Conservation (phyloP, 2,329 filamentous ascomycete species). For the Tolypocladium ophioglossoides region DNA sequence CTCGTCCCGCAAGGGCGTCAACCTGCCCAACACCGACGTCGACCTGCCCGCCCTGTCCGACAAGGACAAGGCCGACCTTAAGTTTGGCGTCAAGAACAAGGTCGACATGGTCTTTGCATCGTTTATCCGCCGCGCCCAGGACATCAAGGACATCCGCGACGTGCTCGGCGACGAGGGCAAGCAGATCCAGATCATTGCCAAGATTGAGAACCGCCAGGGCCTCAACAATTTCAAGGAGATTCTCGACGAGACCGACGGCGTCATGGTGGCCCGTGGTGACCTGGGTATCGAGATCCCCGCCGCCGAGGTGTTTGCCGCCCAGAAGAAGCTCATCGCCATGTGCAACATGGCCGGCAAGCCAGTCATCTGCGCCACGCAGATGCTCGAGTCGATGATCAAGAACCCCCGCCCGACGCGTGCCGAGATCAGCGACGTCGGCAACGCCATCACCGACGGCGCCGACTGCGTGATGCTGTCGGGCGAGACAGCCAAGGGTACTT, state of each 20-base stretch:
- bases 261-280: slow-evolving; percentile 99
- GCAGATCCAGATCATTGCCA: slow-evolving; percentile 98
- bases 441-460: slow-evolving; percentile 92
- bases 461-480: slow-evolving; percentile 99
- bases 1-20: slow-evolving; percentile 98
- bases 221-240: slow-evolving; percentile 99
- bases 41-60: slow-evolving; percentile 94
- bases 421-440: slow-evolving; percentile 97
- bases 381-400: slow-evolving; percentile 99
- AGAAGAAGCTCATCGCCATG: slow-evolving; percentile 99
- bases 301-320: slow-evolving; percentile 95
- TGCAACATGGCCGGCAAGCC: slow-evolving; percentile 99
- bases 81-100: slow-evolving; percentile 94
- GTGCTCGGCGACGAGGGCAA: slow-evolving; percentile 86
- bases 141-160: slow-evolving; percentile 85
- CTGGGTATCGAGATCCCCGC: slow-evolving; percentile 94
- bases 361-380: slow-evolving; percentile 97
- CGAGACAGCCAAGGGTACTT: slow-evolving; percentile 96
- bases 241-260: slow-evolving; percentile 88
- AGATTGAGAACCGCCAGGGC: slow-evolving; percentile 99
- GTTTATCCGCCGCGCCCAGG: slow-evolving; percentile 89
- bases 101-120: slow-evolving; percentile 99
- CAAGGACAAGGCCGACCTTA: slow-evolving; percentile 92
- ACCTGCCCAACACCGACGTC: slow-evolving; percentile 96
- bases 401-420: slow-evolving; percentile 97